Evolutionary conservation across 345 rosid species (phyloP).

Genomic region (Rhizophora apiculata): DNA sequence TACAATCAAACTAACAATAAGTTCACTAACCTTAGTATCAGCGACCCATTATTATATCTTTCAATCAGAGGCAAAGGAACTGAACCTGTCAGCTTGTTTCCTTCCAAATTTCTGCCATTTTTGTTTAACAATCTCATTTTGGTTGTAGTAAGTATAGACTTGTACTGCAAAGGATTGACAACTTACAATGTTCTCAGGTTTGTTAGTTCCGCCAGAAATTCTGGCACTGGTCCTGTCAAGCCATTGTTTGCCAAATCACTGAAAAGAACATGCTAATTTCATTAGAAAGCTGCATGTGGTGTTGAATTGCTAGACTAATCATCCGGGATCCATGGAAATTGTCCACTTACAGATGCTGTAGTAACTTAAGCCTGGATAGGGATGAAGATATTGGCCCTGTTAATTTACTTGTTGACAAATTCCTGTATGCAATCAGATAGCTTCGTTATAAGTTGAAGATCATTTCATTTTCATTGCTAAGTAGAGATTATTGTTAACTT

Average conservation of each 20-base stretch:
- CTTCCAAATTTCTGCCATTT: constrained; percentile 29
- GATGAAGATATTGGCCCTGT: constrained; percentile 22
- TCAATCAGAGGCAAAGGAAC: constrained; percentile 27
- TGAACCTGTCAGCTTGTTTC: constrained; percentile 31
- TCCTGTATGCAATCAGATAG: constrained; percentile 20
- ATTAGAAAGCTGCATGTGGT: no score
- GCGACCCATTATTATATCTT: constrained; percentile 13
- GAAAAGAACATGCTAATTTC: background rate
- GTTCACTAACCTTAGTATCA: constrained; percentile 19
- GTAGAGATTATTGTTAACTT: constrained; percentile 1
- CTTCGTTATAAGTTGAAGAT: constrained; percentile 8
- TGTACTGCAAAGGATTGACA: background rate
- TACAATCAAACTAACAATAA: background rate
- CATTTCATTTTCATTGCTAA: background rate
- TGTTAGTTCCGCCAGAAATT: constrained; percentile 32
- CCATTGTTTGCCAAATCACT: constrained; percentile 34
- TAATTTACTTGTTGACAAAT: constrained; percentile 18
- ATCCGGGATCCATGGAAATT: background rate
- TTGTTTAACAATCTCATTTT: background rate
- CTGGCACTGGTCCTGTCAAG: constrained; percentile 22
- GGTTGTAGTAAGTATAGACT: background rate
- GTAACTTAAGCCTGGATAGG: constrained; percentile 20
- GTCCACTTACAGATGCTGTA: constrained; percentile 27
- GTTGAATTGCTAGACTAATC: no score
- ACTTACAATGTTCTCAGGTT: constrained; percentile 42